A percentile compares a stretch with the other conserved stretches of the same genome.
phyloP scores from a whole-genome alignment of 1,139 yeast genomes.

The Zhuliangozyma blackwelliae region DNA sequence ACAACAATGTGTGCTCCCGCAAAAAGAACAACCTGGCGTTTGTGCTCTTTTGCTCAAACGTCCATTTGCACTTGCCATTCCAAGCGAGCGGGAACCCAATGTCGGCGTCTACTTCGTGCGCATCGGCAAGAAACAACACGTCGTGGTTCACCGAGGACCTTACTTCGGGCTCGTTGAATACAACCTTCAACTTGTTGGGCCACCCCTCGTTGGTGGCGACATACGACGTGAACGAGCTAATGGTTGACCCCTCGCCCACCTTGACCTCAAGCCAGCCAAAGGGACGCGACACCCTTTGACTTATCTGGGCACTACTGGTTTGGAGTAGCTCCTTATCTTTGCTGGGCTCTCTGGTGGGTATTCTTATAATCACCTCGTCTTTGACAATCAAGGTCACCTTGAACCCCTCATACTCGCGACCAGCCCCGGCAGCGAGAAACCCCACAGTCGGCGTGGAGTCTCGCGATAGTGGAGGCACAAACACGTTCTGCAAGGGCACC shows the following conservation, averaged over 20 bases:
- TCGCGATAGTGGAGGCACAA: conserved; percentile 65
- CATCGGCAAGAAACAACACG: conserved; percentile 59
- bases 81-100: conserved; percentile 72
- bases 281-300: conserved; percentile 37
- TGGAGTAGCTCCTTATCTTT: conserved; percentile 50
- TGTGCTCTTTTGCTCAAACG: conserved; percentile 48
- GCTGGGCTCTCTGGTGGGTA: conserved; percentile 82
- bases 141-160: conserved; percentile 89
- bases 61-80: conserved; percentile 78
- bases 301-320: neutral
- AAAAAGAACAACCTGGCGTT: conserved; percentile 60
- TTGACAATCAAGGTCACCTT: conserved; percentile 51
- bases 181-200: conserved; percentile 46
- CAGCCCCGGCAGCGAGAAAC: conserved; percentile 41
- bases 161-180: conserved; percentile 58
- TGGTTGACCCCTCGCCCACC: conserved; percentile 48
- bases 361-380: conserved; percentile 64
- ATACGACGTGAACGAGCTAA: conserved; percentile 47
- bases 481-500: conserved; percentile 55
- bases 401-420: conserved; percentile 55
- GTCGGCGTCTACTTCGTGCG: conserved; percentile 52
- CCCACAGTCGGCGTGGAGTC: conserved; percentile 47
- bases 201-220: conserved; percentile 57
- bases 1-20: conserved; percentile 75
- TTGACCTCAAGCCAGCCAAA: conserved; percentile 92